Evolutionary conservation across 768 basidiomycete species (phyloP).

Genomic region (Leccinum sublutescens): DNA sequence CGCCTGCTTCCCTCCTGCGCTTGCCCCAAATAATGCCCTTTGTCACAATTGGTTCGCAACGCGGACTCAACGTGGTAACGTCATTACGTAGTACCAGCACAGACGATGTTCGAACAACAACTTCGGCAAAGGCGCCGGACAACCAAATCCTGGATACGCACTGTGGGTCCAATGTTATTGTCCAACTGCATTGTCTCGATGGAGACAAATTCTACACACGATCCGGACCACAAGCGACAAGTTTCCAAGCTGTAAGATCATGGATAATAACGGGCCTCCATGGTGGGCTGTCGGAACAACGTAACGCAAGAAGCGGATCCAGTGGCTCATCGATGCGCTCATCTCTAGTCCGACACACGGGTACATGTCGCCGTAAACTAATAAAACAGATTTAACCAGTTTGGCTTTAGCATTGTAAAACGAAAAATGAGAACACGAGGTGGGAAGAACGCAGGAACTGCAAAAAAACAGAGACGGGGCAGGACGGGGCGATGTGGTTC

Average conservation of each 20-base stretch:
- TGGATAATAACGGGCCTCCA: slow-evolving; percentile 21
- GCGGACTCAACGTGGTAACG: slow-evolving; percentile 25
- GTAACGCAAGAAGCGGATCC: slow-evolving; percentile 14
- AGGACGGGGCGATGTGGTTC: neutral
- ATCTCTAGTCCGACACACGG: neutral
- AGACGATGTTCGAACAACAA: slow-evolving; percentile 10
- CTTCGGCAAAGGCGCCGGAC: slow-evolving; percentile 11
- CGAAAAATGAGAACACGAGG: slow-evolving; percentile 2
- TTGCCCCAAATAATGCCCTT: neutral
- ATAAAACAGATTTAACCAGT: neutral
- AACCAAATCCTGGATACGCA: slow-evolving; percentile 7
- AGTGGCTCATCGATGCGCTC: neutral
- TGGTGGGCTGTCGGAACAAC: slow-evolving; percentile 18
- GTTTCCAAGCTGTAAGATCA: slow-evolving; percentile 23
- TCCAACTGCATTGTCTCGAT: slow-evolving; percentile 8
- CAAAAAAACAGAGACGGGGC: neutral
- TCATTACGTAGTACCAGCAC: slow-evolving; percentile 25
- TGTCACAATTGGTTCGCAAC: slow-evolving; percentile 2
- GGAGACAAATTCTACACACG: slow-evolving; percentile 2
- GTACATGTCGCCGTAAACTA: neutral
- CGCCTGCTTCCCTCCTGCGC: neutral
- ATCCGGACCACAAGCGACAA: neutral
- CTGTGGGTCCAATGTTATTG: slow-evolving; percentile 16
- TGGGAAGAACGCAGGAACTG: neutral
- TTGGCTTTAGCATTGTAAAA: slow-evolving; percentile 1